These are phyloP conservation scores for Linanthus parryae DNA, from an alignment of 148 eudicot species.

Conservation along the genomic window DNA sequence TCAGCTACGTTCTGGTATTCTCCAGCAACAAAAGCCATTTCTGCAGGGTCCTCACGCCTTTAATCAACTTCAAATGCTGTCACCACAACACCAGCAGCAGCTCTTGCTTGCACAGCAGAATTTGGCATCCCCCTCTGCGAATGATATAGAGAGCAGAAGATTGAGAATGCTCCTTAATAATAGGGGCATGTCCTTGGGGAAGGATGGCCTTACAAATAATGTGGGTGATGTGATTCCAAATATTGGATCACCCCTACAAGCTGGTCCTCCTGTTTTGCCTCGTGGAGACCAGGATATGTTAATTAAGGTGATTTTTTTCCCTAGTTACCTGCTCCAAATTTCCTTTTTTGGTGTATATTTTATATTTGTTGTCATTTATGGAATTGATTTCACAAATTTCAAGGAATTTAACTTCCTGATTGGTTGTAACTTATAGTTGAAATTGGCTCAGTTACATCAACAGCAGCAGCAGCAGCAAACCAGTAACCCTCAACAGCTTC, in stretches of 20 bases:
- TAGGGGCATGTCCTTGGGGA: constrained; percentile 41
- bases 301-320: constrained; percentile 33
- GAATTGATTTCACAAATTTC: background rate
- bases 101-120: constrained; percentile 64
- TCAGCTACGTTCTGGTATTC: constrained; percentile 55
- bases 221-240: constrained; percentile 42
- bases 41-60: constrained; percentile 60
- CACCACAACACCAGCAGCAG: constrained; percentile 64
- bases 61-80: constrained; percentile 59
- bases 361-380: background rate
- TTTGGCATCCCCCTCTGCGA: constrained; percentile 49
- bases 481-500: constrained; percentile 43
- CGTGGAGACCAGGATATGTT: constrained; percentile 60
- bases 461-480: constrained; percentile 31
- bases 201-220: constrained; percentile 48
- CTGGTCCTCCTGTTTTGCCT: constrained; percentile 42
- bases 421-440: constrained; percentile 26
- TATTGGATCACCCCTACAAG: constrained; percentile 53
- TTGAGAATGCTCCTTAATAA: constrained; percentile 48
- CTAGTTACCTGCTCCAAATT: background rate
- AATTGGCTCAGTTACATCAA: constrained; percentile 51
- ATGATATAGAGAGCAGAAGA: constrained; percentile 55
- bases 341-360: background rate
- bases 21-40: constrained; percentile 65
- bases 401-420: background rate